phyloP scores from a whole-genome alignment of 257 asterid genomes.

The Penstemon eatonii region DNA sequence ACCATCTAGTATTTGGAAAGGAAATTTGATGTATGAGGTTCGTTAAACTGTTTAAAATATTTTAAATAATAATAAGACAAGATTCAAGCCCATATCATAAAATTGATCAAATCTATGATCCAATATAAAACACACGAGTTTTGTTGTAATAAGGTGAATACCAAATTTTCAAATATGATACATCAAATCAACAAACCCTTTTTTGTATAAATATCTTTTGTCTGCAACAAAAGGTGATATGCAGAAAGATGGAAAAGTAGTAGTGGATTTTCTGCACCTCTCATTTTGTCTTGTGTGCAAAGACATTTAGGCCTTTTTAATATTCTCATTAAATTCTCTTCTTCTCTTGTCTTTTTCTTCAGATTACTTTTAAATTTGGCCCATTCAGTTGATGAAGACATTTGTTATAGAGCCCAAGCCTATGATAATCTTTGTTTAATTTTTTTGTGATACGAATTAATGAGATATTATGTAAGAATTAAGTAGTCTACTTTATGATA shows the following conservation, averaged over 20 bases:
- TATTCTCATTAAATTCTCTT: slow-evolving; percentile 30
- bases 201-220: slow-evolving; percentile 29
- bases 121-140: neutral
- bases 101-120: slow-evolving; percentile 3
- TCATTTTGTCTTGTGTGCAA: slow-evolving; percentile 23
- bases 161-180: slow-evolving; percentile 11
- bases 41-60: slow-evolving; percentile 7
- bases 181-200: slow-evolving; percentile 37
- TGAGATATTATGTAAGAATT: too few relatives aligned
- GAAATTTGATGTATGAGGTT: slow-evolving; percentile 20
- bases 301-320: slow-evolving; percentile 30
- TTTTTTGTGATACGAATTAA: too few relatives aligned
- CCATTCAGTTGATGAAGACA: neutral
- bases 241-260: slow-evolving; percentile 1
- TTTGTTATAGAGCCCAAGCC: neutral
- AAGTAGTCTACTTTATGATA: too few relatives aligned
- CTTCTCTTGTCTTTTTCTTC: slow-evolving; percentile 14
- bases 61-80: slow-evolving; percentile 21
- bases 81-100: neutral
- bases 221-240: slow-evolving; percentile 27
- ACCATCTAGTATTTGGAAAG: neutral
- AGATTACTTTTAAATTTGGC: neutral
- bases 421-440: neutral
- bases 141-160: neutral
- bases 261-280: slow-evolving; percentile 10